A percentile compares a stretch with the other conserved stretches of the same genome.
Conservation (phyloP, 257 asterid species). For the Nicotiana tabacum region DNA sequence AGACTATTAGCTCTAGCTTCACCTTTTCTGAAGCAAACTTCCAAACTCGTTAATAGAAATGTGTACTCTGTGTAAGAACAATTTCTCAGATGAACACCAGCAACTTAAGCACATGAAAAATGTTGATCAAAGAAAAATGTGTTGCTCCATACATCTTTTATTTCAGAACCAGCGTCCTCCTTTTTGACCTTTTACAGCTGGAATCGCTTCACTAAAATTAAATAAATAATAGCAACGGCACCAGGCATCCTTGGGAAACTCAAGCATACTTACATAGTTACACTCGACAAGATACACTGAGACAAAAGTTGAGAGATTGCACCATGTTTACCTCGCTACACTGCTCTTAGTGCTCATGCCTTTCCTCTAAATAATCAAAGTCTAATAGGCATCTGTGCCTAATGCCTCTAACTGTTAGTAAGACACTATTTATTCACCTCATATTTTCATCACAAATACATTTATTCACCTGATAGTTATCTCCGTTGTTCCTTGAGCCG, state of each 20-base stretch:
- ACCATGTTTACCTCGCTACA: not conserved
- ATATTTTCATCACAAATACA: not conserved
- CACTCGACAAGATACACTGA: not conserved
- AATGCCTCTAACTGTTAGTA: not conserved
- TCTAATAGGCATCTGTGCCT: not conserved
- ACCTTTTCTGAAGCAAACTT: too few relatives aligned
- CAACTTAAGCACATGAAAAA: not conserved
- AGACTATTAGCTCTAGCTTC: not conserved
- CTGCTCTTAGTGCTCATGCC: not conserved
- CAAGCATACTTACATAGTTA: not conserved
- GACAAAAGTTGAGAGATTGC: not conserved
- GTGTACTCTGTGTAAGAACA: not conserved
- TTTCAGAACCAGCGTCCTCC: not conserved
- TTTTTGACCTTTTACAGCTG: not conserved
- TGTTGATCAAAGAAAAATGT: too few relatives aligned
- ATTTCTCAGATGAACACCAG: not conserved
- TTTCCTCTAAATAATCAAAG: not conserved
- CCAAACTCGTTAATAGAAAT: not conserved
- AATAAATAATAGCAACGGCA: not conserved
- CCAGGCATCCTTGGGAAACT: not conserved
- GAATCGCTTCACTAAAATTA: not conserved
- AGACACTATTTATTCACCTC: not conserved
- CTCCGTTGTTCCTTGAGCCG: too few relatives aligned
- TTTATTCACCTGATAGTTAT: too few relatives aligned
- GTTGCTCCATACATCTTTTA: not conserved